Base-by-base conservation (phyloP, 2,329 filamentous ascomycete species). In the Calonectria henricotiae region DNA sequence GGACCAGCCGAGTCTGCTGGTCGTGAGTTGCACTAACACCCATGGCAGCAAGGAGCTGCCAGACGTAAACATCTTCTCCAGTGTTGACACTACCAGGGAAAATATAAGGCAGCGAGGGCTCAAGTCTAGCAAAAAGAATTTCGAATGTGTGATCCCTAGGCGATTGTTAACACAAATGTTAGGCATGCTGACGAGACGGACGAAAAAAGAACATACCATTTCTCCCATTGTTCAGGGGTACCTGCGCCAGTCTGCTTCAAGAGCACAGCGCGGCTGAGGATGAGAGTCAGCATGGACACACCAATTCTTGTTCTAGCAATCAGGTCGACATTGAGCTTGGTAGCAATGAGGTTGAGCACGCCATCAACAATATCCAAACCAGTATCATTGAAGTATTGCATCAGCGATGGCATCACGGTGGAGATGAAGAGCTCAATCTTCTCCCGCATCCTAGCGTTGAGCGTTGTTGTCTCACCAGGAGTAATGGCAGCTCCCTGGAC, bases 1-100 rank as follows among this genome's bases (percentile, higher is more conserved):
- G 89, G 11, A 99, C 96, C 67, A 99, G 88, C 68, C 95, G 90
- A 81, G 98, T 96, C 83, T 99, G 96, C 83, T 99, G 96, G 75
- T 98, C 95, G 15, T 95, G 94, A 79, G 91, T 95, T 39, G 96
- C 96, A 62, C 94, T 95, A 74, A 98, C 96, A 72, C 96, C 96
- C 83, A 98, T 94, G 13, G 96, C 95, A 9, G 96, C 96, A 74
- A 99, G 88, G 81, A 98, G 97, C 83, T 98, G 96, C 96, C 96
- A 99, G 44, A 98, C 94, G 79, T 98, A 97, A 79, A 98, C 92
- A 79, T 99, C 96, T 75, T 98, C 95, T 61, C 94, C 93, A 8
- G 94, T 92, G 74, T 94, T 95, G 78, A 97, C 94, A n/a, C 93
- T 93, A 23, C 93, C 94, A 0, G 96, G 95, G 89, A 99, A 99